Evolutionary conservation across 2,329 filamentous ascomycete genomes (phyloP).

Genomic region (Fusarium sp.): DNA sequence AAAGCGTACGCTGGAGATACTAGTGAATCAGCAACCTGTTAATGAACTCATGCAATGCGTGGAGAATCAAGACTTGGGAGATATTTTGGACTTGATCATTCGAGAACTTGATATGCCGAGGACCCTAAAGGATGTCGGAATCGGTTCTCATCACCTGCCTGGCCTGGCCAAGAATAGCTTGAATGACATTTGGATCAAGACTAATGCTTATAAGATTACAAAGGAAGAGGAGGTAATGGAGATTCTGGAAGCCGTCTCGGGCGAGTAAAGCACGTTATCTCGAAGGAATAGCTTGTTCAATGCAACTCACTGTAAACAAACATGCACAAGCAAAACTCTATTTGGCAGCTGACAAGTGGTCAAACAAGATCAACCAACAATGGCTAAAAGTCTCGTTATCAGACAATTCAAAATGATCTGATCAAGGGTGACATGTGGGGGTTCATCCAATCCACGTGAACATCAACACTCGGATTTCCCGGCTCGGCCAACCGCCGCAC

Average conservation of each 20-base stretch:
- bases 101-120: conserved; percentile 8
- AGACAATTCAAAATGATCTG: conserved; percentile 18
- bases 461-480: conserved; percentile 8
- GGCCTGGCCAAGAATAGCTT: conserved; percentile 13
- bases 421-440: conserved; percentile 19
- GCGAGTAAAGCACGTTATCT: background rate
- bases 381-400: background rate
- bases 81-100: conserved; percentile 9
- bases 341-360: conserved; percentile 1
- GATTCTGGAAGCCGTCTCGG: background rate
- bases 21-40: background rate
- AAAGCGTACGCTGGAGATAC: background rate
- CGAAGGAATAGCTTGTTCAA: background rate
- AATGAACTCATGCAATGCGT: background rate
- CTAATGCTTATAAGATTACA: conserved; percentile 5
- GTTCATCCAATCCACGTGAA: conserved; percentile 16
- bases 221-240: conserved; percentile 12
- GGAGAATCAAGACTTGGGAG: background rate
- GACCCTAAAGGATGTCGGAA: background rate
- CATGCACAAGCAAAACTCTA: background rate
- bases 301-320: background rate
- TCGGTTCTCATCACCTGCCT: background rate
- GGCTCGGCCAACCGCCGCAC: conserved; percentile 3
- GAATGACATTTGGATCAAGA: conserved; percentile 22
- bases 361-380: background rate